Base-by-base conservation (phyloP, 768 basidiomycete species). In the Kwoniella sp. region DNA sequence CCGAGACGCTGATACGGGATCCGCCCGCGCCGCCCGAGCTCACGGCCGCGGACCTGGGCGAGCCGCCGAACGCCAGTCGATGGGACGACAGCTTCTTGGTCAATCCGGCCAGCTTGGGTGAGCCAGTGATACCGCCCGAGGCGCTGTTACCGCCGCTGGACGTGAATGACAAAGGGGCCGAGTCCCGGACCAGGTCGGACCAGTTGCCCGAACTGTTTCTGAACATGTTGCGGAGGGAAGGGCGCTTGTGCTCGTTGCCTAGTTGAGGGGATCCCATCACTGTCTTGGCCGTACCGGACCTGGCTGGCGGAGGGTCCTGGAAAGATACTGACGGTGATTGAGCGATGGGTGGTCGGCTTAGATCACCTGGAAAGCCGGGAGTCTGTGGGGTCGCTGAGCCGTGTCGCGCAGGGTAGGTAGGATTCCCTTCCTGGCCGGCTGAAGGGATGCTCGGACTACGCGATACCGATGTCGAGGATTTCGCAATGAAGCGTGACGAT, bases 211-310 rank as follows among this genome's bases (percentile, higher is more conserved):
- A 68, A 22, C 52, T 50, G 1, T 60, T 56, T 4, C 66, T 41
- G 37, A 68, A 68, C 11, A 68, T 68, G 38, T 59, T 60, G n/a
- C 57, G 34, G n/a, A 67, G 43, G 25, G 46, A 59, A 5, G 59
- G 60, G 36, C 60, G 28, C 39, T 53, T 61, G 29, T 53, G 52
- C 27, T 53, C 52, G 5, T 39, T 15, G 17, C 37, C 43, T 25
- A 32, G 11, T 31, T 23, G 40, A 19, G 36, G 36, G 8, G 48
- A 50, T n/a, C n/a, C n/a, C n/a, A n/a, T n/a, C n/a, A n/a, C n/a
- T n/a, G n/a, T n/a, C n/a, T n/a, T n/a, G n/a, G n/a, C n/a, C n/a
- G n/a, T n/a, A n/a, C n/a, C n/a, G 8, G 37, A 38, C 19, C 19
- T 5, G 8, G 19, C 37, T 7, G 37, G 23, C 5, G 19, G 19